Percentiles rank a stretch among this genome's conserved stretches.
These are phyloP conservation scores for Solanum hybrid DNA, from an alignment of 305 asterid species.

Conservation along the genomic window DNA sequence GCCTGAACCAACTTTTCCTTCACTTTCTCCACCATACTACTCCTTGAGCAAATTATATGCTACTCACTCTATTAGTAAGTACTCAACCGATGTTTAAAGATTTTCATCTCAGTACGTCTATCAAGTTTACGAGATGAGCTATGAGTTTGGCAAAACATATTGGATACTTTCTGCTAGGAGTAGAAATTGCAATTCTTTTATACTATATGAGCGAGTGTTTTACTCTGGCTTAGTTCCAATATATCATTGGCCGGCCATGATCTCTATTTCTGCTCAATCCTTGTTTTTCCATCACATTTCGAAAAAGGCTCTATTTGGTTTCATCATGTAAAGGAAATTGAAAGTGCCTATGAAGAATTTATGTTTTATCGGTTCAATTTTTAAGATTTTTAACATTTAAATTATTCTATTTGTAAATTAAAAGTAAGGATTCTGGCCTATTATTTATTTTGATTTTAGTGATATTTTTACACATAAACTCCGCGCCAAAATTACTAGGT, in stretches of 20 bases:
- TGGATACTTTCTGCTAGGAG: too few relatives aligned
- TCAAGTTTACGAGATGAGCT: too few relatives aligned
- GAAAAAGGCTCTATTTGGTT: not conserved
- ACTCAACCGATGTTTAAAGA: too few relatives aligned
- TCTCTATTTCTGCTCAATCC: too few relatives aligned
- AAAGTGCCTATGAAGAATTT: not conserved
- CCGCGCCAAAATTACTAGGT: not conserved
- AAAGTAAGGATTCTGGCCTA: not conserved
- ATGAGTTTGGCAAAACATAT: too few relatives aligned
- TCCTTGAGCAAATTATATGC: not conserved
- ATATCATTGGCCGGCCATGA: too few relatives aligned
- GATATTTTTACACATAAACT: not conserved
- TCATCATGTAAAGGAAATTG: not conserved
- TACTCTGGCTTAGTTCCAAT: too few relatives aligned
- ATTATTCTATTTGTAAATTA: not conserved
- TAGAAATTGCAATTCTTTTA: too few relatives aligned
- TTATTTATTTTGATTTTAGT: not conserved
- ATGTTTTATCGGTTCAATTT: not conserved
- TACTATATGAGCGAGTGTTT: too few relatives aligned
- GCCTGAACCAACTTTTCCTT: slow-evolving; percentile 8
- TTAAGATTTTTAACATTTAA: not conserved
- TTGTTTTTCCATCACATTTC: not conserved
- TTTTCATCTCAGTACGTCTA: too few relatives aligned
- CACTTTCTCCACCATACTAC: not conserved
- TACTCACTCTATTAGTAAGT: not conserved